Percentiles rank a stretch among this genome's conserved stretches.
Evolutionary conservation across 495 filamentous ascomycete genomes (phyloP).

Genomic region (Diplogelasinospora grovesii): DNA sequence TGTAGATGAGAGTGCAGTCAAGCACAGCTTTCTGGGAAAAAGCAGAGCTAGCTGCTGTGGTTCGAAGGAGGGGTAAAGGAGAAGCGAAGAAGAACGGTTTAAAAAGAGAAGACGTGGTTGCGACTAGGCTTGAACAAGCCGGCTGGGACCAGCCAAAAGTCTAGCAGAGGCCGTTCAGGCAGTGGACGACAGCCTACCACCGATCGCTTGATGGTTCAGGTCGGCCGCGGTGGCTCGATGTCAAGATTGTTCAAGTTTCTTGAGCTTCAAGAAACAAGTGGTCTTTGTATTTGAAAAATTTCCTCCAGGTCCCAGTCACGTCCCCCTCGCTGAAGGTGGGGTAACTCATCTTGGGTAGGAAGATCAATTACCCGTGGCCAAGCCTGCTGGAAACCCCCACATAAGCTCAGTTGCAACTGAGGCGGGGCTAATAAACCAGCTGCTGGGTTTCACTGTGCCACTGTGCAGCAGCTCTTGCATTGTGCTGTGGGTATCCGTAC

Average conservation of each 20-base stretch:
- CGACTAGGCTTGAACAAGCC: conserved; percentile 1
- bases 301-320: too few species aligned
- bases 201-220: conserved; percentile 22
- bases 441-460: too few species aligned
- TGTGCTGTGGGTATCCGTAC: too few species aligned
- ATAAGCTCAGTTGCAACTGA: too few species aligned
- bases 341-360: conserved; percentile 1
- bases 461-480: too few species aligned
- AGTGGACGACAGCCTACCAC: conserved; percentile 4
- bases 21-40: conserved; percentile 32
- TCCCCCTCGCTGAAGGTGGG: conserved; percentile 8
- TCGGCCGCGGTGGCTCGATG: conserved; percentile 7
- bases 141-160: background rate
- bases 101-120: conserved; percentile 40
- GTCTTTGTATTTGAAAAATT: conserved; percentile 2
- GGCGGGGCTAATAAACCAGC: too few species aligned
- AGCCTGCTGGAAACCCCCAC: background rate
- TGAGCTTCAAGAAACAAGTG: conserved; percentile 4
- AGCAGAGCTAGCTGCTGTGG: conserved; percentile 60
- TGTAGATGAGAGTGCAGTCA: conserved; percentile 38
- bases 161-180: background rate
- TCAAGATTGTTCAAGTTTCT: conserved; percentile 6
- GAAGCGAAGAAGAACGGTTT: conserved; percentile 46
- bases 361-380: conserved; percentile 14
- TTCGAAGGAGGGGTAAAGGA: conserved; percentile 43